Evolutionary conservation across 2,329 filamentous ascomycete genomes (phyloP).

Genomic region (Chlorencoelia australis): DNA sequence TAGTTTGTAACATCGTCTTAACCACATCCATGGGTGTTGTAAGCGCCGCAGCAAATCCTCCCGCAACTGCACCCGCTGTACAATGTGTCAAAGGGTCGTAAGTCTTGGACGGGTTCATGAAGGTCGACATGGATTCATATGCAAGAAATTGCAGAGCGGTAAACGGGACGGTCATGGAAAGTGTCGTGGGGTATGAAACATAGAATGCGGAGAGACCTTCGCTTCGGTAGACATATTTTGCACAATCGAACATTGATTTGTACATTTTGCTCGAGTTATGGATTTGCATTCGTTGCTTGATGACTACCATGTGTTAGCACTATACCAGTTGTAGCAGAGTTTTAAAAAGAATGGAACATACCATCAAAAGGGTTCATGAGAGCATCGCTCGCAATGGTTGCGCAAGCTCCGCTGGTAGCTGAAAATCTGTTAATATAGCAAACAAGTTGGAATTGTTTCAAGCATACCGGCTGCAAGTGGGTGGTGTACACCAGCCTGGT

Average conservation of each 20-base stretch:
- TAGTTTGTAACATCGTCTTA: conserved; percentile 92
- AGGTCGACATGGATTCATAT: conserved; percentile 91
- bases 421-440: conserved; percentile 28
- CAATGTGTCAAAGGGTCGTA: conserved; percentile 96
- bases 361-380: conserved; percentile 99
- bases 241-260: conserved; percentile 78
- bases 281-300: conserved; percentile 99
- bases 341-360: conserved; percentile 31
- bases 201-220: conserved; percentile 93
- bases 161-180: conserved; percentile 98
- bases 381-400: conserved; percentile 93
- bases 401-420: conserved; percentile 89
- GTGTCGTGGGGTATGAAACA: conserved; percentile 93
- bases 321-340: not conserved
- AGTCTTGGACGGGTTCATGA: conserved; percentile 74
- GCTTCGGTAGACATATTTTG: conserved; percentile 72
- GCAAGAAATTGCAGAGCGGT: conserved; percentile 95
- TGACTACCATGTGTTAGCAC: conserved; percentile 49
- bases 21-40: conserved; percentile 97
- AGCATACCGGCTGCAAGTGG: conserved; percentile 78
- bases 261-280: conserved; percentile 85
- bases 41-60: conserved; percentile 83
- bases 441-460: conserved; percentile 1
- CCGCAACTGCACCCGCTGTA: conserved; percentile 80
- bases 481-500: conserved; percentile 78